Base-by-base conservation (phyloP, 2,329 filamentous ascomycete species). In the Camptophora hylomeconis region DNA sequence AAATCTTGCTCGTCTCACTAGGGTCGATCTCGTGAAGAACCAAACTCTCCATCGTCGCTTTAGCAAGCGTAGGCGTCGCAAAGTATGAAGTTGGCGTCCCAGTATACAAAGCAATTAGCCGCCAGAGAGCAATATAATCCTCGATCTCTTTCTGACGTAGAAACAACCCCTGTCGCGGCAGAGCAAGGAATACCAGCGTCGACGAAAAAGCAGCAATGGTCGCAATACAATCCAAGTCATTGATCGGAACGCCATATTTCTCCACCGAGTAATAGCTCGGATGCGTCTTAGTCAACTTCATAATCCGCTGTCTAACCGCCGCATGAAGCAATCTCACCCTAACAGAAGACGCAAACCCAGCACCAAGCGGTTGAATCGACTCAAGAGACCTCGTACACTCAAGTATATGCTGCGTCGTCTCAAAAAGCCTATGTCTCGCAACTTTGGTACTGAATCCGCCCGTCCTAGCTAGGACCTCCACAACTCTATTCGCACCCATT, bases 51-150 rank as follows among this genome's bases (percentile, higher is more conserved):
- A 82, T 75, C 44, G 72, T 64, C 2, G 57, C 58, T 41, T 66
- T 72, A 2, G 75, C 72, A 20, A 61, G 58, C 3, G 54, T 52
- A 0, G 68, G 60, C 1, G 62, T 68, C 2, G 61, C 58, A 45
- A 82, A 72, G 38, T 62, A 64, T 15, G 63, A 62, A 2, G 67
- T 67, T 0, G 78, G 80, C 5, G 70, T 70, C 6, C 79, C 80
- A 43, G 83, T 65, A 13, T 83, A 58, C 44, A 81, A 65, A 0
- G 68, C 78, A 8, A 84, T 68, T 37, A 80, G 77, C 3, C 80
- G 67, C 79, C 79, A 87, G 0, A 86, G 57, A 0, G 79, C 77
- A 24, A 81, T 59, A 46, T 81, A 86, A 44, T 84, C 78, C 2
- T 48, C 46, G 2, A 69, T 71, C 47, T 86, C 78, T 33, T 67